Base-by-base conservation (phyloP, 306 rosid species). In the Fagus crenata region DNA sequence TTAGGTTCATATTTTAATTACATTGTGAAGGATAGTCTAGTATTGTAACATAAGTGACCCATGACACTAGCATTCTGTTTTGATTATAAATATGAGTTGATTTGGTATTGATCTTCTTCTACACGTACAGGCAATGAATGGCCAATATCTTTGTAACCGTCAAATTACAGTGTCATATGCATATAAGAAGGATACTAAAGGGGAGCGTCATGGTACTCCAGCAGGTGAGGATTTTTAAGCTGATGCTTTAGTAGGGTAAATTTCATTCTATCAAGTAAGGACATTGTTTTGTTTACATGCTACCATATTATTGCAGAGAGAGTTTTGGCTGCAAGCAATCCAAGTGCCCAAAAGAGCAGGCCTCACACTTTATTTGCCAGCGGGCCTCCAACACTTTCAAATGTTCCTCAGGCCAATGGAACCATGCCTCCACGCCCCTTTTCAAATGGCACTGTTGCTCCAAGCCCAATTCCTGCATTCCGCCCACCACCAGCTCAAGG, bases 151-250 rank as follows among this genome's bases (percentile, higher is more conserved):
- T 49, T 96, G 99, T 89, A 96, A 96, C 74, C 98, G 98, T 71
- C 99, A 96, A 84, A 92, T 96, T 84, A 91, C 98, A 39, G 99
- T 96, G 51, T 96, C 99, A 17, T 96, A 96, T 80, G 99, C 99
- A 42, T 96, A 96, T 56, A 96, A 96, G 90, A 95, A 95, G 83
- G 99, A 95, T 84, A 95, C 99, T 1, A 95, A 92, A 83, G 99
- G 99, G 65, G 99, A 95, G 83, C 91, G 97, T 54, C 99, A 95
- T 12, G 98, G 99, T 64, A 96, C 99, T 83, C 98, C 97, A 0
- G 98, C 99, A 54, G 99, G 99, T 95, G 43, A 82, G 87, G 49
- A 64, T 64, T 70, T 71, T 82, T 82, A 33, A 54, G 74, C 77
- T 7, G 31, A 77, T 42, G 5, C 53, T 28, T 49, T 40, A 22